Evolutionary conservation across 345 rosid species (phyloP).

Genomic region (Populus euphratica): DNA sequence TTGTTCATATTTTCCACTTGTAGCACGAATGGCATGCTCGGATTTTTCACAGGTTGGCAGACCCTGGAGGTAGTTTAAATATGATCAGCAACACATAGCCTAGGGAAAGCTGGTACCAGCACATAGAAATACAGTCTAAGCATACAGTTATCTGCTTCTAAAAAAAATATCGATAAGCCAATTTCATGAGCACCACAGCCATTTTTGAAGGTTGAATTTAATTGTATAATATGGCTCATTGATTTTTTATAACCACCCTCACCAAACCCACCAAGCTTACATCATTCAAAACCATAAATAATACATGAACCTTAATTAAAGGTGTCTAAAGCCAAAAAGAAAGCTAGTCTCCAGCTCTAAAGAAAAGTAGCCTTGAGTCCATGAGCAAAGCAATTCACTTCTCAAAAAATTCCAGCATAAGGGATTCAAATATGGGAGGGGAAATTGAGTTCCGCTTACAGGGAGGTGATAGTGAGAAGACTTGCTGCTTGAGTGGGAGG

Average conservation of each 20-base stretch:
- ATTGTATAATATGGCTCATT: not conserved
- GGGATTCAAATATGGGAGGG: conserved; percentile 16
- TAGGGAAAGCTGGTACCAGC: not conserved
- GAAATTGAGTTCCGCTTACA: conserved; percentile 33
- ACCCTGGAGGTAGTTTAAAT: conserved; percentile 42
- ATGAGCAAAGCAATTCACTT: not conserved
- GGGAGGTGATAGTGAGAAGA: conserved; percentile 63
- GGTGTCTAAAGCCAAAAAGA: not conserved
- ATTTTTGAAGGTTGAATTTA: not conserved
- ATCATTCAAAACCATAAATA: conserved; percentile 3
- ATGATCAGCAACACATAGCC: not conserved
- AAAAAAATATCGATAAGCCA: not conserved
- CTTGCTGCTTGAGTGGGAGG: conserved; percentile 65
- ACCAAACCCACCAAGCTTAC: not conserved
- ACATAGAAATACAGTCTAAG: not conserved
- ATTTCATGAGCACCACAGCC: not conserved
- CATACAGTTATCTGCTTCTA: not conserved
- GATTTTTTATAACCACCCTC: conserved; percentile 10
- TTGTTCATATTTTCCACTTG: conserved; percentile 47
- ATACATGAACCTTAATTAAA: conserved; percentile 1
- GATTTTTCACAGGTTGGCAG: conserved; percentile 83
- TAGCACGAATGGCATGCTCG: conserved; percentile 48
- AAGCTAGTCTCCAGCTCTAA: not conserved
- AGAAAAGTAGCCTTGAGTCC: conserved; percentile 4
- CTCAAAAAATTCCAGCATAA: not conserved